These are phyloP conservation scores for Cryptococcus wingfieldii DNA, from an alignment of 1,284 basidiomycete genomes.

Conservation along the genomic window DNA sequence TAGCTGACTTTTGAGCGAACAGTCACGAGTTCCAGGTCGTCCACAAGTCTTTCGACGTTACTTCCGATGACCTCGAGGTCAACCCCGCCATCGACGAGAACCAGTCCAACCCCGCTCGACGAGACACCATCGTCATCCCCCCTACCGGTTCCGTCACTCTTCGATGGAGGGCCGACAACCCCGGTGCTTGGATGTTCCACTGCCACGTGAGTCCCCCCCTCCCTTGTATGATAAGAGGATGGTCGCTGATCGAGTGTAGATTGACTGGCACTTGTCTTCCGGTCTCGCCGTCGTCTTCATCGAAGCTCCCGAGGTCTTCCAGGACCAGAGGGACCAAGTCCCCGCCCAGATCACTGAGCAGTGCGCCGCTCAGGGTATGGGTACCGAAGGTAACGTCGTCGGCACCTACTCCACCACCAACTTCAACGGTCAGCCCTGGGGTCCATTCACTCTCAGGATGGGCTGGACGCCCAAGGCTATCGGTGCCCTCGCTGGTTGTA, in stretches of 20 bases:
- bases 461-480: slow-evolving; percentile 81
- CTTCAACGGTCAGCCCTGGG: slow-evolving; percentile 58
- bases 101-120: slow-evolving; percentile 75
- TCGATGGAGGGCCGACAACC: slow-evolving; percentile 54
- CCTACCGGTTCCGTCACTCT: slow-evolving; percentile 48
- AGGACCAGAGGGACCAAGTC: slow-evolving; percentile 28
- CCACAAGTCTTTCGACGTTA: slow-evolving; percentile 65
- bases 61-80: slow-evolving; percentile 67
- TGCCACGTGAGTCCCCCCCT: slow-evolving; percentile 36
- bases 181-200: slow-evolving; percentile 54
- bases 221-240: background rate
- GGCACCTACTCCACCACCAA: slow-evolving; percentile 46
- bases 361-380: slow-evolving; percentile 61
- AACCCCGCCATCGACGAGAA: slow-evolving; percentile 71
- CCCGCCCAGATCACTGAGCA: slow-evolving; percentile 56
- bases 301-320: slow-evolving; percentile 46
- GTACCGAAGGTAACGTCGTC: slow-evolving; percentile 63
- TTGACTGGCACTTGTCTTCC: slow-evolving; percentile 46
- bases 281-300: slow-evolving; percentile 51
- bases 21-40: slow-evolving; percentile 80
- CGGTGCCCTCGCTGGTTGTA: slow-evolving; percentile 79
- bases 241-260: slow-evolving; percentile 8
- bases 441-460: slow-evolving; percentile 58
- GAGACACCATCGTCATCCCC: slow-evolving; percentile 59
- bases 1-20: slow-evolving; percentile 1